Base-by-base conservation (phyloP, 108 stramenopile species). In the Hondaea fermentalgiana region DNA sequence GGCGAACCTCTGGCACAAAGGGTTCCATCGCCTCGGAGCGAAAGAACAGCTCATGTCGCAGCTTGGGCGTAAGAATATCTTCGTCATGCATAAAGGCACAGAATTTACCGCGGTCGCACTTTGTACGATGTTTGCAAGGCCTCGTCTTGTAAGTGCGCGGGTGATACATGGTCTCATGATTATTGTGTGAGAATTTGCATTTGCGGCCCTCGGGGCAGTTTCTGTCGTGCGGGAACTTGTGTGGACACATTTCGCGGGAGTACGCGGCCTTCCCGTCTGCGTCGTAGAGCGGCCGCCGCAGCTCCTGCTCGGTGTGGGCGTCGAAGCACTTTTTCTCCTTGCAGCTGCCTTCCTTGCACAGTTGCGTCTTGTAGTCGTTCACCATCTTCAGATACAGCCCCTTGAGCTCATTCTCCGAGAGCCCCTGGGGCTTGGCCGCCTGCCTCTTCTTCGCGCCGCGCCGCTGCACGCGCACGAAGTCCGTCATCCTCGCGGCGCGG, bases 401-500 rank as follows among this genome's bases (percentile, higher is more conserved):
- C 76, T 47, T 53, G 14, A 47, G 28, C 49, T 83, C 76, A 12
- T 83, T 28, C 51, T 47, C 49, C 45, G 76, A 4, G 14, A 28
- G 64, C 4, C 42, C 42, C 45, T 43, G 49, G 14, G 45, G 19
- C 51, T 12, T 6, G 19, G 12, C 17, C 45, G 12, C 49, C 49
- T 12, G 19, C 45, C 0, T 35, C 25, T 47, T 47, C 51, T 83
- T 83, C 49, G 45, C 51, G n/a, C 28, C 28, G 76, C 76, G 76
- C 76, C 76, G 45, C 51, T 83, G 76, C 28, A 83, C 76, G 4
- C 51, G 76, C 76, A 83, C 76, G 51, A 83, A 83, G 76, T 83
- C 76, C 49, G 49, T 23, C 76, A 83, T 83, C 76, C 35, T 35
- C 35, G 2, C 35, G 2, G 35, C 35, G 35, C 35, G 35, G 35